A percentile compares a stretch with the other conserved stretches of the same genome.
These are phyloP conservation scores for Vicia sativa DNA, from an alignment of 306 rosid genomes.

Conservation along the genomic window DNA sequence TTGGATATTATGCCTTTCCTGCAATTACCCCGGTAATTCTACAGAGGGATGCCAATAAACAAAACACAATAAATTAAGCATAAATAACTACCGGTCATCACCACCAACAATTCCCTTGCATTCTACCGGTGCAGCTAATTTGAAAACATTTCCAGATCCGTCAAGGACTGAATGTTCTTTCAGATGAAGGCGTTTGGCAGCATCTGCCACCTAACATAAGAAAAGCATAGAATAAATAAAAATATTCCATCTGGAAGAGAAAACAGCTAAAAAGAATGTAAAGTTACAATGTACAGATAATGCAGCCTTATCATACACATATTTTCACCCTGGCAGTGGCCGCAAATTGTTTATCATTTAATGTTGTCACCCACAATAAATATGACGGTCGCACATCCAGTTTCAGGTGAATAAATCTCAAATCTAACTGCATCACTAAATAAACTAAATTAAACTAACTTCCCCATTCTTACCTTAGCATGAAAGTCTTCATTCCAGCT, in stretches of 20 bases:
- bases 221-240: constrained; percentile 38
- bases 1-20: not conserved
- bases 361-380: constrained; percentile 12
- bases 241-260: constrained; percentile 7
- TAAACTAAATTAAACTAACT: constrained; percentile 26
- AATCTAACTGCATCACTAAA: constrained; percentile 28
- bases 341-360: constrained; percentile 4
- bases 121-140: constrained; percentile 98
- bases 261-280: constrained; percentile 14
- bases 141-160: constrained; percentile 86
- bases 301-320: constrained; percentile 19
- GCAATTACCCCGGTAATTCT: constrained; percentile 2
- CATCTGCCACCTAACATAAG: constrained; percentile 74
- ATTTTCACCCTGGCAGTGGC: constrained; percentile 3
- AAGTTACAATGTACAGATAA: constrained; percentile 16
- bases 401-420: constrained; percentile 24
- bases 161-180: constrained; percentile 89
- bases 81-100: constrained; percentile 78
- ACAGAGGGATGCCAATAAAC: constrained; percentile 22
- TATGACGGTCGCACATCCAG: constrained; percentile 12
- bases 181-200: constrained; percentile 89
- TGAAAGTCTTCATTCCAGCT: constrained; percentile 98
- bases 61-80: not conserved
- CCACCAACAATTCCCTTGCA: constrained; percentile 99
- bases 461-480: constrained; percentile 70